These are phyloP conservation scores for Boletus smithii DNA, from an alignment of 1,284 basidiomycete species.

Conservation along the genomic window DNA sequence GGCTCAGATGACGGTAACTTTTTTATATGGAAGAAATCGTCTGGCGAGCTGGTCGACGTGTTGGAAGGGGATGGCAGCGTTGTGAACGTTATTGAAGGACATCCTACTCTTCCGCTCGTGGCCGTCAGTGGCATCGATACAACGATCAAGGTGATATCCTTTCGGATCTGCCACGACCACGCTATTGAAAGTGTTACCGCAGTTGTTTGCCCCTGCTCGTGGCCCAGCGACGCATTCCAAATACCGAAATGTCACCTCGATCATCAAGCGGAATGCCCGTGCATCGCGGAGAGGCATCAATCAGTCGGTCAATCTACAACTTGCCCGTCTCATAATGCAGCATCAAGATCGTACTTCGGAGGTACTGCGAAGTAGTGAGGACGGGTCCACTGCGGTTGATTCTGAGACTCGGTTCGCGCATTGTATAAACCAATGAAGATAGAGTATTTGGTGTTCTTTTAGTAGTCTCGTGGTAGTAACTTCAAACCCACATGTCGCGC, in stretches of 20 bases:
- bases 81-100: conserved; percentile 86
- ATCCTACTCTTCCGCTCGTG: conserved; percentile 76
- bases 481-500: conserved; percentile 7
- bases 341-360: conserved; percentile 35
- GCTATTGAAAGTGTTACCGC: conserved; percentile 6
- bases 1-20: conserved; percentile 88
- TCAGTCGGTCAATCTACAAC: conserved; percentile 26
- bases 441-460: background rate
- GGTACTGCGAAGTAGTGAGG: conserved; percentile 18
- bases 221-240: conserved; percentile 50
- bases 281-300: conserved; percentile 25
- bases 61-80: conserved; percentile 80
- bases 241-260: conserved; percentile 47
- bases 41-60: conserved; percentile 66
- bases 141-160: conserved; percentile 72
- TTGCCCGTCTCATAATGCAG: conserved; percentile 36
- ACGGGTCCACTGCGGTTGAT: conserved; percentile 7
- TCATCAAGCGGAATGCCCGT: conserved; percentile 52
- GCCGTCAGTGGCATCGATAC: conserved; percentile 89
- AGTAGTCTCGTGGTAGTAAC: no score
- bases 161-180: background rate
- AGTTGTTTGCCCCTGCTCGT: conserved; percentile 70
- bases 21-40: conserved; percentile 81
- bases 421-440: conserved; percentile 32
- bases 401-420: conserved; percentile 25